Percentiles rank a stretch among this genome's conserved stretches.
phyloP scores from a whole-genome alignment of 2,329 filamentous ascomycete genomes.

The Fusarium nurragi region DNA sequence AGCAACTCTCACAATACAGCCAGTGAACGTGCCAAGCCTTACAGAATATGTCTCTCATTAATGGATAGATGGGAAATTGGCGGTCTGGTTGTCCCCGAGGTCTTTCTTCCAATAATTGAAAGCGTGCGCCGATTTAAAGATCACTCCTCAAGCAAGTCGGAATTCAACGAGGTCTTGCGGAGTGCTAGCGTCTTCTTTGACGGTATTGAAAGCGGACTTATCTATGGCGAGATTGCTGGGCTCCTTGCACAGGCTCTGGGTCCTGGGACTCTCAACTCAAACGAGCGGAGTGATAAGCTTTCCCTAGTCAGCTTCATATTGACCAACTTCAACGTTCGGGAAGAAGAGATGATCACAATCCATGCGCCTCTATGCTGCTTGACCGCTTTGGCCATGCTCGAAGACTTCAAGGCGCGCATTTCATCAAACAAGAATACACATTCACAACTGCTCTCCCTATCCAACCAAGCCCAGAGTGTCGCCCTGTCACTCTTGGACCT shows the following conservation, averaged over 20 bases:
- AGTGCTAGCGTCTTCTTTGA: conserved; percentile 98
- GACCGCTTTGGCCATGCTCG: conserved; percentile 70
- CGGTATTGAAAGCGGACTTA: conserved; percentile 91
- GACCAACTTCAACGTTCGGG: conserved; percentile 87
- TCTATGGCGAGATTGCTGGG: conserved; percentile 83
- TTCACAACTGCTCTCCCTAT: conserved; percentile 46
- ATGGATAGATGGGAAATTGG: conserved; percentile 99
- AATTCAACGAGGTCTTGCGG: conserved; percentile 86
- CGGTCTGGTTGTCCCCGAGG: conserved; percentile 83
- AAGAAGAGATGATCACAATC: conserved; percentile 92
- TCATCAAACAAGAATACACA: conserved; percentile 47
- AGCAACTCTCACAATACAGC: conserved; percentile 42
- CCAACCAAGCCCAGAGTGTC: conserved; percentile 56
- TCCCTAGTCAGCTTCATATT: conserved; percentile 84
- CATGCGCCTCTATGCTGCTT: conserved; percentile 78
- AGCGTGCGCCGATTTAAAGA: conserved; percentile 80
- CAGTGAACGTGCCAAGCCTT: conserved; percentile 80
- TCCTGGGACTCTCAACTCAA: conserved; percentile 53
- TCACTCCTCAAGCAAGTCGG: conserved; percentile 68
- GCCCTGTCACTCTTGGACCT: conserved; percentile 68
- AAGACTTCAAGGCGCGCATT: conserved; percentile 58
- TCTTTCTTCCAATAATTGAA: conserved; percentile 87
- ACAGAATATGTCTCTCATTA: conserved; percentile 89
- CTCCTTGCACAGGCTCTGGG: conserved; percentile 71
- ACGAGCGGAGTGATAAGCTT: conserved; percentile 69